phyloP scores from a whole-genome alignment of 2,329 filamentous ascomycete species.

The Cryphonectria radicalis region DNA sequence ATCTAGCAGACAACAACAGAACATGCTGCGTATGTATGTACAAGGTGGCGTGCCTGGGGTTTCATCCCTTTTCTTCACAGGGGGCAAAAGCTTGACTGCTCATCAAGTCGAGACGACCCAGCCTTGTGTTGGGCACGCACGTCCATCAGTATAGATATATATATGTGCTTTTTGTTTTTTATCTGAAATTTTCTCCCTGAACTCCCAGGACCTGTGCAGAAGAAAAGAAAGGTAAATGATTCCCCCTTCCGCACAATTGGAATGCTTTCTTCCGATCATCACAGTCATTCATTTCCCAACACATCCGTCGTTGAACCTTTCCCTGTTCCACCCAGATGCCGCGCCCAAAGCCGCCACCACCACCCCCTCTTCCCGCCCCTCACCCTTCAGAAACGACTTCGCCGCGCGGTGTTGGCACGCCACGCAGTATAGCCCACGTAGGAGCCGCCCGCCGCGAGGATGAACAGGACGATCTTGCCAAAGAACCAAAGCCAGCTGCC shows the following conservation, averaged over 20 bases:
- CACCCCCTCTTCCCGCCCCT: background rate
- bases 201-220: constrained; percentile 25
- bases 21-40: background rate
- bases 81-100: too few species aligned
- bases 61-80: too few species aligned
- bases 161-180: constrained; percentile 16
- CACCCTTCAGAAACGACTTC: constrained; percentile 56
- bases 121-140: background rate
- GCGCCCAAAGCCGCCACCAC: background rate
- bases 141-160: constrained; percentile 9
- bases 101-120: background rate
- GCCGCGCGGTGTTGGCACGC: constrained; percentile 66
- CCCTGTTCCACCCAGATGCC: background rate
- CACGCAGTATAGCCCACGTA: constrained; percentile 90
- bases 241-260: constrained; percentile 1
- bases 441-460: constrained; percentile 68
- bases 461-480: constrained; percentile 80
- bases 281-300: constrained; percentile 4
- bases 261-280: constrained; percentile 9
- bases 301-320: background rate
- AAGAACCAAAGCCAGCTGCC: constrained; percentile 68
- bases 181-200: constrained; percentile 19
- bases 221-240: background rate
- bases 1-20: background rate
- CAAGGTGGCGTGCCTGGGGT: background rate